Evolutionary conservation across 2,329 filamentous ascomycete species (phyloP).

Genomic region (Ophiostoma sp.): DNA sequence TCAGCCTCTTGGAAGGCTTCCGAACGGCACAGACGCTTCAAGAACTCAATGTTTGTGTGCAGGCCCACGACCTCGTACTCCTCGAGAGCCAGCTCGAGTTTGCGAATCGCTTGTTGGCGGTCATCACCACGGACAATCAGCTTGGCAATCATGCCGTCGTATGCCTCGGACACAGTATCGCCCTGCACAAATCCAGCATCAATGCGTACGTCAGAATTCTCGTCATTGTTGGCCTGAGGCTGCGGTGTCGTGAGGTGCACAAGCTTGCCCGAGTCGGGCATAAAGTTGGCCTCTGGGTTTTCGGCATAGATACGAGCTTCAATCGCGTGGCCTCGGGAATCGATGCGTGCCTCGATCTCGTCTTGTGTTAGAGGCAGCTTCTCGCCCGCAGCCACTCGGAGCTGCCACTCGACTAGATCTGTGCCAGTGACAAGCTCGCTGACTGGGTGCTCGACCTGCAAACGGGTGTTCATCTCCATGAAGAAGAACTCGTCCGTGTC

Average conservation of each 20-base stretch:
- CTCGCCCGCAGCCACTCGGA: slow-evolving; percentile 63
- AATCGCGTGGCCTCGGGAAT: slow-evolving; percentile 74
- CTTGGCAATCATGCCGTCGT: slow-evolving; percentile 99
- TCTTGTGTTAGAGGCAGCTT: slow-evolving; percentile 51
- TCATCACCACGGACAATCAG: slow-evolving; percentile 82
- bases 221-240: slow-evolving; percentile 22
- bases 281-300: slow-evolving; percentile 84
- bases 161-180: slow-evolving; percentile 87
- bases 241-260: slow-evolving; percentile 72
- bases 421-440: slow-evolving; percentile 65
- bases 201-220: slow-evolving; percentile 69
- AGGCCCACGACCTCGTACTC: slow-evolving; percentile 90
- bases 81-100: slow-evolving; percentile 71
- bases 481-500: slow-evolving; percentile 75
- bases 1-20: slow-evolving; percentile 77
- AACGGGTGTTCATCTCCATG: slow-evolving; percentile 77
- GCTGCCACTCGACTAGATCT: slow-evolving; percentile 91
- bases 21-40: slow-evolving; percentile 80
- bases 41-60: slow-evolving; percentile 92
- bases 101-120: slow-evolving; percentile 74
- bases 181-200: slow-evolving; percentile 90
- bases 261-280: slow-evolving; percentile 86
- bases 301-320: slow-evolving; percentile 97
- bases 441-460: slow-evolving; percentile 96
- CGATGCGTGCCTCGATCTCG: slow-evolving; percentile 69